These are phyloP conservation scores for Sporobolomyces phaffii DNA, from an alignment of 768 basidiomycete genomes.

Conservation along the genomic window DNA sequence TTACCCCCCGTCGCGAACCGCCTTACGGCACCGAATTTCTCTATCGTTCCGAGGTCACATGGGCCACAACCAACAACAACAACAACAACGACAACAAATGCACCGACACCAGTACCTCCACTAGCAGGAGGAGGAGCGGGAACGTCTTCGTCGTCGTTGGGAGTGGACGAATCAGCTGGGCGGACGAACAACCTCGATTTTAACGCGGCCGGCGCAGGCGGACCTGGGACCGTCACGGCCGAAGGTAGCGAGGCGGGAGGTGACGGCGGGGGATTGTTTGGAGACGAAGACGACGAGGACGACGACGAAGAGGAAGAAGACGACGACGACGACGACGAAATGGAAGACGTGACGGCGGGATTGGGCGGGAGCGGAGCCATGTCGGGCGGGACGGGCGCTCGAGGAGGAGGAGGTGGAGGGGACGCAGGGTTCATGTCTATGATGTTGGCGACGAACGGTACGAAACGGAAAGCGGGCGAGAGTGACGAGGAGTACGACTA, in stretches of 20 bases:
- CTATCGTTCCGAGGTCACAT: slow-evolving; percentile 46
- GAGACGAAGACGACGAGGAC: slow-evolving; percentile 40
- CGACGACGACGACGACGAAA: slow-evolving; percentile 31
- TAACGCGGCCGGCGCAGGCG: slow-evolving; percentile 30
- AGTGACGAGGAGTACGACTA: slow-evolving; percentile 37
- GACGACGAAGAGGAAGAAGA: slow-evolving; percentile 46
- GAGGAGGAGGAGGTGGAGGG: background rate
- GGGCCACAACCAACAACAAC: slow-evolving; percentile 1
- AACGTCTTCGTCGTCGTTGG: too few relatives aligned
- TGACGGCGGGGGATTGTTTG: slow-evolving; percentile 44
- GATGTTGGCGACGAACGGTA: slow-evolving; percentile 3
- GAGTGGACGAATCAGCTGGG: slow-evolving; percentile 3
- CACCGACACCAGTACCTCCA: too few relatives aligned
- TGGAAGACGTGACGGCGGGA: slow-evolving; percentile 33
- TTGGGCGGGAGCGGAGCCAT: background rate
- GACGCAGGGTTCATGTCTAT: too few relatives aligned
- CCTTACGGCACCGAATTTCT: slow-evolving; percentile 49
- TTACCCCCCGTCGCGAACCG: slow-evolving; percentile 48
- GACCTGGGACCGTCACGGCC: slow-evolving; percentile 25
- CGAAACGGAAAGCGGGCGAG: slow-evolving; percentile 32
- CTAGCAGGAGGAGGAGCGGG: slow-evolving; percentile 20
- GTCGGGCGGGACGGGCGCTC: background rate
- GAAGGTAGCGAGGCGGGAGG: slow-evolving; percentile 36
- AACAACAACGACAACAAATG: too few relatives aligned
- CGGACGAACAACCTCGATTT: background rate